A percentile compares a stretch with the other conserved stretches of the same genome.
Evolutionary conservation across 352 stramenopile genomes (phyloP).

Genomic region (Phytopythium kandeliae): DNA sequence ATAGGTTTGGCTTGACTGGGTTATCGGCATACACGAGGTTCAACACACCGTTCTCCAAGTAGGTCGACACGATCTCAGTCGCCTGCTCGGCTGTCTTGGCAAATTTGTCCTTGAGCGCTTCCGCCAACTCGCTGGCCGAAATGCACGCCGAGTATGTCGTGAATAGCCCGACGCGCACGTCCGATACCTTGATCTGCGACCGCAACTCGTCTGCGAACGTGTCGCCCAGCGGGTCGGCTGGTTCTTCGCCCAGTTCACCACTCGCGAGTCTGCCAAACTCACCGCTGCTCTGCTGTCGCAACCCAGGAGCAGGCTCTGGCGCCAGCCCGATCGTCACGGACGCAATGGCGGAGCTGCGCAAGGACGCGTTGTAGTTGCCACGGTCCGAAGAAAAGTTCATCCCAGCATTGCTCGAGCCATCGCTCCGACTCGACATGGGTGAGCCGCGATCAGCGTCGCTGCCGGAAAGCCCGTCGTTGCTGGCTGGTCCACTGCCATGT

Average conservation of each 20-base stretch:
- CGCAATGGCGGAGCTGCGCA: slow-evolving; percentile 56
- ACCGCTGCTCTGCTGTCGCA: slow-evolving; percentile 25
- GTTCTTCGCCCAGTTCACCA: slow-evolving; percentile 1
- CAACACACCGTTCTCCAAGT: slow-evolving; percentile 38
- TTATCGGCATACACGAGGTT: slow-evolving; percentile 56
- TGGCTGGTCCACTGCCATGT: slow-evolving; percentile 4
- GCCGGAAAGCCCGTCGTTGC: slow-evolving; percentile 24
- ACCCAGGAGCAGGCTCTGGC: slow-evolving; percentile 26
- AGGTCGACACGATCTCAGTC: slow-evolving; percentile 30
- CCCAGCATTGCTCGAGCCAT: slow-evolving; percentile 34
- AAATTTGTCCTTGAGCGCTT: slow-evolving; percentile 55
- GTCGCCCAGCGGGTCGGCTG: slow-evolving; percentile 43
- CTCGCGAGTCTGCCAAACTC: slow-evolving; percentile 31
- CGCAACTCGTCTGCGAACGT: slow-evolving; percentile 62
- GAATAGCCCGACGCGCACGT: slow-evolving; percentile 68
- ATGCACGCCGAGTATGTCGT: slow-evolving; percentile 62
- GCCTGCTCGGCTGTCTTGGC: slow-evolving; percentile 40
- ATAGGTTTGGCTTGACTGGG: slow-evolving; percentile 35
- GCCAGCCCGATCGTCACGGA: slow-evolving; percentile 44
- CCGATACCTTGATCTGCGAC: slow-evolving; percentile 38
- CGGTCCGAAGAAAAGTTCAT: slow-evolving; percentile 20
- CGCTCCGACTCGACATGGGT: slow-evolving; percentile 34
- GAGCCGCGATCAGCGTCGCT: slow-evolving; percentile 28
- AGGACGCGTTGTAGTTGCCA: slow-evolving; percentile 9
- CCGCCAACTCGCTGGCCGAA: slow-evolving; percentile 41